Evolutionary conservation across 768 basidiomycete species (phyloP).

Genomic region (Boletus vermiculosoides): DNA sequence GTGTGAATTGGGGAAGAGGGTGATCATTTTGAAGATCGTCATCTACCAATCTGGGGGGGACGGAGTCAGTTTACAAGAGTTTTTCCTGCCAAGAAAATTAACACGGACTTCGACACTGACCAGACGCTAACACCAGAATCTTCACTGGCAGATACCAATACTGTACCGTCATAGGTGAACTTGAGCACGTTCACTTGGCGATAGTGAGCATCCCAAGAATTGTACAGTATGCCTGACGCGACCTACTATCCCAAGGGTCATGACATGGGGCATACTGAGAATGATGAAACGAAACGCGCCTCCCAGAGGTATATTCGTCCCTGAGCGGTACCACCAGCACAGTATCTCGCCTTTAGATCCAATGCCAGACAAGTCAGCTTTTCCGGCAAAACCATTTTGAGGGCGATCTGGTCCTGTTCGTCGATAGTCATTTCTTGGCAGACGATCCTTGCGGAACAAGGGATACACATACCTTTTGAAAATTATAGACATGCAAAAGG

Average conservation of each 20-base stretch:
- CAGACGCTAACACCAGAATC: slow-evolving; percentile 90
- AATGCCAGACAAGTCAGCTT: slow-evolving; percentile 78
- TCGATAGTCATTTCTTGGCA: neutral
- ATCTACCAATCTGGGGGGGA: slow-evolving; percentile 61
- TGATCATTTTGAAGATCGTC: slow-evolving; percentile 72
- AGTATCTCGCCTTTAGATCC: slow-evolving; percentile 70
- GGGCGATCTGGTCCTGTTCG: slow-evolving; percentile 79
- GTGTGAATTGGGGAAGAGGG: slow-evolving; percentile 70
- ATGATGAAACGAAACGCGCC: slow-evolving; percentile 47
- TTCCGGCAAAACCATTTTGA: slow-evolving; percentile 88
- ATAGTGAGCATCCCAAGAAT: slow-evolving; percentile 95
- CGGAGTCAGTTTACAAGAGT: slow-evolving; percentile 13
- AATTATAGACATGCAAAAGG: slow-evolving; percentile 85
- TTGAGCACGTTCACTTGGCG: slow-evolving; percentile 78
- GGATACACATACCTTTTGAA: slow-evolving; percentile 72
- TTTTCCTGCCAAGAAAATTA: slow-evolving; percentile 3
- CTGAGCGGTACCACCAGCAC: slow-evolving; percentile 83
- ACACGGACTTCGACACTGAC: slow-evolving; percentile 77
- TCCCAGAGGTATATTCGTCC: slow-evolving; percentile 97
- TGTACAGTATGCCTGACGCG: slow-evolving; percentile 89
- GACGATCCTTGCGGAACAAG: neutral
- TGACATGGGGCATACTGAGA: neutral
- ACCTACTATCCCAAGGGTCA: slow-evolving; percentile 50
- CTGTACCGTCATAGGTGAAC: slow-evolving; percentile 80
- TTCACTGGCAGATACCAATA: slow-evolving; percentile 83